A percentile compares a stretch with the other conserved stretches of the same genome.
phyloP scores from a whole-genome alignment of 2,329 filamentous ascomycete species.

The Trichoderma harzianum region DNA sequence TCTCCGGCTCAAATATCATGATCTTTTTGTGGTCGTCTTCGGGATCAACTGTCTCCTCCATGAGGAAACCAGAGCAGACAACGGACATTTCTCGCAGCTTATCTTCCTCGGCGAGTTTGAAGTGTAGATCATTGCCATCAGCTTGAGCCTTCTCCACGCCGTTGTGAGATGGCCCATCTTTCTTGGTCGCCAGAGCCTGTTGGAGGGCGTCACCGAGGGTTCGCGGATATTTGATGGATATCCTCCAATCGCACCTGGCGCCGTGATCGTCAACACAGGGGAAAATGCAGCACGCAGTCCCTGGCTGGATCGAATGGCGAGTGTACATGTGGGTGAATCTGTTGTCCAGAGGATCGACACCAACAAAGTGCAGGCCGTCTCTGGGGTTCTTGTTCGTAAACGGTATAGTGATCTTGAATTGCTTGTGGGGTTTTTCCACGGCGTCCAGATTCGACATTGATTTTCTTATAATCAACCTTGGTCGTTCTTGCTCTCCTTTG shows the following conservation, averaged over 20 bases:
- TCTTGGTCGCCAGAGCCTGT: conserved; percentile 44
- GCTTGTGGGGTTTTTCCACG: conserved; percentile 40
- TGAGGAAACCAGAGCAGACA: conserved; percentile 84
- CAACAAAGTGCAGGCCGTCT: conserved; percentile 90
- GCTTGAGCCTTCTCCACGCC: conserved; percentile 38
- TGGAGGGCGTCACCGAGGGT: conserved; percentile 76
- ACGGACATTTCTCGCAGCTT: conserved; percentile 85
- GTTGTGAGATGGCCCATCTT: conserved; percentile 30
- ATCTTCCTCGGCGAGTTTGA: conserved; percentile 67
- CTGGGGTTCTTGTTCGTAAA: conserved; percentile 73
- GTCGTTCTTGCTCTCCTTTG: conserved; percentile 38
- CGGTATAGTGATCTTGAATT: conserved; percentile 60
- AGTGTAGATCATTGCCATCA: conserved; percentile 41
- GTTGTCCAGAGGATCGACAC: conserved; percentile 72
- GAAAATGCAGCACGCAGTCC: conserved; percentile 81
- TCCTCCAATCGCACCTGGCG: conserved; percentile 79
- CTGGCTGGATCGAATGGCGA: conserved; percentile 72
- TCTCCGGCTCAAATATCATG: conserved; percentile 75
- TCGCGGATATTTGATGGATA: conserved; percentile 80
- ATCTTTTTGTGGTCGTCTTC: conserved; percentile 80
- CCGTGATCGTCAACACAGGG: conserved; percentile 87
- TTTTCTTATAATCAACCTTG: conserved; percentile 44
- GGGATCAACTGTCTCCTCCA: conserved; percentile 76
- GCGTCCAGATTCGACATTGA: conserved; percentile 35
- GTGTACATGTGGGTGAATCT: conserved; percentile 93